Conservation (phyloP, 2,329 filamentous ascomycete genomes). For the Raffaelea ambrosiae region DNA sequence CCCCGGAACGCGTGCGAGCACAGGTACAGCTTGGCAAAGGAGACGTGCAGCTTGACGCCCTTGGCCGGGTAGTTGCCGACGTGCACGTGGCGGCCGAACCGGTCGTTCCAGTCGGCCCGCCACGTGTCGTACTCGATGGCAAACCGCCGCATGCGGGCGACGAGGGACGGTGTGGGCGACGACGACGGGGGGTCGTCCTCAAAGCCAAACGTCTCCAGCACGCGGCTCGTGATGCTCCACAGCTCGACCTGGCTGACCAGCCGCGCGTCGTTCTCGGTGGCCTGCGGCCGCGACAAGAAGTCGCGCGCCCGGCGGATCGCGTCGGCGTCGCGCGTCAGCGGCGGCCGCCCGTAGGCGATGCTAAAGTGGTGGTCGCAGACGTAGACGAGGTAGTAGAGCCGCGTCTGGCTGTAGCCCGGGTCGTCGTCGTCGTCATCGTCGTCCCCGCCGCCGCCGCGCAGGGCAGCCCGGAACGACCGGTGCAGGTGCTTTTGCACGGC, state of each 20-base stretch:
- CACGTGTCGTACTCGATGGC: constrained; percentile 14
- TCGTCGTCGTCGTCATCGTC: too few relatives aligned
- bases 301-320: not conserved
- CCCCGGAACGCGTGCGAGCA: constrained; percentile 22
- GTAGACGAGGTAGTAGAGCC: constrained; percentile 3
- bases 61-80: constrained; percentile 23
- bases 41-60: constrained; percentile 21
- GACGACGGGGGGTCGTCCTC: constrained; percentile 9
- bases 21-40: constrained; percentile 24
- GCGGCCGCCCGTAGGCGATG: constrained; percentile 9
- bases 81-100: constrained; percentile 14
- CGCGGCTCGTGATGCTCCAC: constrained; percentile 9
- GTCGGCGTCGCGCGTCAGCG: constrained; percentile 4
- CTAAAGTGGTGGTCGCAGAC: constrained; percentile 6
- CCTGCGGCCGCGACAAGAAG: constrained; percentile 5
- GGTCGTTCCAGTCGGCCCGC: constrained; percentile 15
- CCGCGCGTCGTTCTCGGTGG: constrained; percentile 8
- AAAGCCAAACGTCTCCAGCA: constrained; percentile 6
- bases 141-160: constrained; percentile 13
- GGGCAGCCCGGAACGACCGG: not conserved
- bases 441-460: too few relatives aligned
- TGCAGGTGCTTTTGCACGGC: not conserved
- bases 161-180: constrained; percentile 4
- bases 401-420: not conserved
- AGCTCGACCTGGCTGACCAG: constrained; percentile 11